Conservation (phyloP, 495 filamentous ascomycete genomes). For the Filosporella fistucella region DNA sequence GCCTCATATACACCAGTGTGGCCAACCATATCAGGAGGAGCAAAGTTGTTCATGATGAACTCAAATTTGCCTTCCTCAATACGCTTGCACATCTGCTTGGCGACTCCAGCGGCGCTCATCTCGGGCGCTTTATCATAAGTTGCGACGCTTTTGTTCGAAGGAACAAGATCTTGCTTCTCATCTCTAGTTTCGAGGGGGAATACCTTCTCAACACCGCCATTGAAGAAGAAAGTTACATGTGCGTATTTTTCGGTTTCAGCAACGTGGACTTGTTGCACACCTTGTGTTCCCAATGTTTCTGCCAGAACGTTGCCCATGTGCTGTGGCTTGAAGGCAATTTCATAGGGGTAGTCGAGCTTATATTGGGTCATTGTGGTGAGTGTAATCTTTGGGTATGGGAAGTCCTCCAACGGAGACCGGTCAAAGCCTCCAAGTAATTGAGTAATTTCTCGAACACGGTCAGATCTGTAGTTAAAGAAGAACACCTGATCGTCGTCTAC, state of each 20-base stretch:
- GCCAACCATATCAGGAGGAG: constrained; percentile 98
- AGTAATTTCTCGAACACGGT: constrained; percentile 94
- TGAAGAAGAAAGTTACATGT: constrained; percentile 99
- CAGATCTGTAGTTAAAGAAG: constrained; percentile 99
- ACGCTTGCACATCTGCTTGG: constrained; percentile 78
- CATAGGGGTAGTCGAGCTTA: constrained; percentile 91
- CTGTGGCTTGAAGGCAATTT: constrained; percentile 90
- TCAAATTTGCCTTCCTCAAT: constrained; percentile 78
- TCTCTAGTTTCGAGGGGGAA: constrained; percentile 84
- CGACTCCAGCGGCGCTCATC: constrained; percentile 90
- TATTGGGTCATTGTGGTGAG: constrained; percentile 99
- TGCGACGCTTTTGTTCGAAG: constrained; percentile 70
- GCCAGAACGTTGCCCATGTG: constrained; percentile 95
- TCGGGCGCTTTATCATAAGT: constrained; percentile 96
- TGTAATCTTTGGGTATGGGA: constrained; percentile 89
- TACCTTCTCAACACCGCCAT: constrained; percentile 95
- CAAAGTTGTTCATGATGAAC: constrained; percentile 99
- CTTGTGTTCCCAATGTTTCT: constrained; percentile 88
- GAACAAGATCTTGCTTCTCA: constrained; percentile 52
- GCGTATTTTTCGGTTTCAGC: constrained; percentile 99
- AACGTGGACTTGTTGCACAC: constrained; percentile 86
- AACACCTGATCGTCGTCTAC: constrained; percentile 88
- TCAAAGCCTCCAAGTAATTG: constrained; percentile 90
- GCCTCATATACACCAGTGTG: constrained; percentile 97
- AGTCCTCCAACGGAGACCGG: constrained; percentile 82